Conservation (phyloP, 208 protist species). For the Porcisia hertigi region DNA sequence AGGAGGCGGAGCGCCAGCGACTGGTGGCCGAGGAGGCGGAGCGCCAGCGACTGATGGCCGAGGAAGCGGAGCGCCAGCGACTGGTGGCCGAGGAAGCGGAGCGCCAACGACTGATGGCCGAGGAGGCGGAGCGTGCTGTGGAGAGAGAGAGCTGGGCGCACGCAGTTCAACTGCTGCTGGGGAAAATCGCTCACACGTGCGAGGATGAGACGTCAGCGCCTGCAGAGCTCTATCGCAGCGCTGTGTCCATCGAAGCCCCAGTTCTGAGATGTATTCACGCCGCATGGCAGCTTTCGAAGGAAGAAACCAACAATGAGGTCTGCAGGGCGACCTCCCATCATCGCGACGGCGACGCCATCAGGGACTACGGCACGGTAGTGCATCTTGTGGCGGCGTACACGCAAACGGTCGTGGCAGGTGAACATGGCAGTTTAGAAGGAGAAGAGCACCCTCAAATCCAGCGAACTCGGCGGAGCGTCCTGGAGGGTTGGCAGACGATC, state of each 20-base stretch:
- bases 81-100: neutral
- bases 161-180: neutral
- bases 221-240: neutral
- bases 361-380: neutral
- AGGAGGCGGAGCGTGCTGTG: neutral
- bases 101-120: neutral
- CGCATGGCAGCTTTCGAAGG: neutral
- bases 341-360: neutral
- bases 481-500: constrained; percentile 3
- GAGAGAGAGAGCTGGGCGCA: neutral
- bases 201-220: neutral
- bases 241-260: neutral
- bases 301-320: neutral
- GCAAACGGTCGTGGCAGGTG: neutral
- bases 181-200: neutral
- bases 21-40: constrained; percentile 6
- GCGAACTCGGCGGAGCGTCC: neutral
- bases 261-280: neutral
- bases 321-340: neutral
- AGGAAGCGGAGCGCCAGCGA: constrained; percentile 8
- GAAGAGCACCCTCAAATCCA: neutral
- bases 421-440: neutral
- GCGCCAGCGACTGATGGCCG: neutral
- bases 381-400: neutral
- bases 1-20: constrained; percentile 5